Conservation (phyloP, 2,329 filamentous ascomycete species). For the Alternaria hordeiaustralica region DNA sequence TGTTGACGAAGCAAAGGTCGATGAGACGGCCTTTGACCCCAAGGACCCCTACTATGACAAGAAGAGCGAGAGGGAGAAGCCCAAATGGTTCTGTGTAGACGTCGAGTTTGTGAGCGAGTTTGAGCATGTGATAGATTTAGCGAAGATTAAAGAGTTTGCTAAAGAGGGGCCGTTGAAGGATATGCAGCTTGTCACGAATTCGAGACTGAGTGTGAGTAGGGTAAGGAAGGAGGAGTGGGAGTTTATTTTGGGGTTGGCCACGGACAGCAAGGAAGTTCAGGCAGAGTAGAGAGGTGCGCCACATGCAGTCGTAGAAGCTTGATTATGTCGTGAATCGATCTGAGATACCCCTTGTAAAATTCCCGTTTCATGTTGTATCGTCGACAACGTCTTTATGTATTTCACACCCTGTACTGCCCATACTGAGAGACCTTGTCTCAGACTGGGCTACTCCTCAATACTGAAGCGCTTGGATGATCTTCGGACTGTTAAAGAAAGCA, state of each 20-base stretch:
- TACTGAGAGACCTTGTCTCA: neutral
- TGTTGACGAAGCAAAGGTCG: conserved; percentile 80
- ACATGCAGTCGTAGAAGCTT: neutral
- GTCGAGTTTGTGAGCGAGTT: conserved; percentile 90
- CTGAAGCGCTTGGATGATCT: conserved; percentile 51
- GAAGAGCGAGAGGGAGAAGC: conserved; percentile 71
- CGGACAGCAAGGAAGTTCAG: conserved; percentile 9
- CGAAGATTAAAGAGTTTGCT: conserved; percentile 72
- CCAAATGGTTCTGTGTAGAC: conserved; percentile 88
- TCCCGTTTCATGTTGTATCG: neutral
- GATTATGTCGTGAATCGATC: neutral
- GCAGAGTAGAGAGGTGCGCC: neutral
- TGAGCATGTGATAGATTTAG: conserved; percentile 70
- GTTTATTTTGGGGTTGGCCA: conserved; percentile 62
- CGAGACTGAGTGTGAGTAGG: conserved; percentile 79
- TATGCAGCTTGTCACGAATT: conserved; percentile 84
- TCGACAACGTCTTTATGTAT: neutral
- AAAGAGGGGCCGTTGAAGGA: conserved; percentile 65
- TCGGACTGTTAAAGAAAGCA: conserved; percentile 54
- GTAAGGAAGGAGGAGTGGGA: conserved; percentile 71
- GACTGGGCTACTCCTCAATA: conserved; percentile 19
- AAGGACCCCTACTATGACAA: conserved; percentile 83
- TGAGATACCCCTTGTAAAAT: neutral
- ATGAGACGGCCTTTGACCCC: conserved; percentile 76
- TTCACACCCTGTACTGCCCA: neutral